phyloP scores from a whole-genome alignment of 768 basidiomycete genomes.

The Russula sp. region DNA sequence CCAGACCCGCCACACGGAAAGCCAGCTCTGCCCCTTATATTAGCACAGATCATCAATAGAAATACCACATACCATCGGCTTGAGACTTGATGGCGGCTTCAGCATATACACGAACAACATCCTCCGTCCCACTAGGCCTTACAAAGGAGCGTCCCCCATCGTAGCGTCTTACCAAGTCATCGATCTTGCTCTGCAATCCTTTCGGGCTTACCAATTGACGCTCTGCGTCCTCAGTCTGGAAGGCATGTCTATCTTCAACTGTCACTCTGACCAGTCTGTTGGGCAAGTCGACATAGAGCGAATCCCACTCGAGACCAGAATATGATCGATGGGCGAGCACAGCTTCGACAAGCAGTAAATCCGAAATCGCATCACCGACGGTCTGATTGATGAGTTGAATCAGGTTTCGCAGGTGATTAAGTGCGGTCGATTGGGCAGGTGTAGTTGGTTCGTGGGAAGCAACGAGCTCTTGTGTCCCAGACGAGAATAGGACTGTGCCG shows the following conservation, averaged over 20 bases:
- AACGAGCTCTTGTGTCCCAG: slow-evolving; percentile 61
- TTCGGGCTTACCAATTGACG: slow-evolving; percentile 76
- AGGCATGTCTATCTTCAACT: slow-evolving; percentile 75
- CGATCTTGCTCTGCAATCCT: slow-evolving; percentile 78
- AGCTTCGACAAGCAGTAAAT: slow-evolving; percentile 91
- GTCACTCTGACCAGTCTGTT: slow-evolving; percentile 93
- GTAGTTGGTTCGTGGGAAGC: slow-evolving; percentile 66
- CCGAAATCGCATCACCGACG: slow-evolving; percentile 94
- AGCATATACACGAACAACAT: slow-evolving; percentile 96
- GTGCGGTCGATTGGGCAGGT: slow-evolving; percentile 76
- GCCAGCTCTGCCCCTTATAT: slow-evolving; percentile 62
- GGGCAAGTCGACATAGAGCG: slow-evolving; percentile 87
- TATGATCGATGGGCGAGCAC: slow-evolving; percentile 89
- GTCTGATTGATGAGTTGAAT: slow-evolving; percentile 93
- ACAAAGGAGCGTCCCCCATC: slow-evolving; percentile 91
- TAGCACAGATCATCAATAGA: slow-evolving; percentile 6
- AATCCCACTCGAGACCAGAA: slow-evolving; percentile 84
- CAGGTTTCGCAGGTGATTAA: slow-evolving; percentile 73
- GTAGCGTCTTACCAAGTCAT: slow-evolving; percentile 73
- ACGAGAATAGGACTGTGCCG: slow-evolving; percentile 94
- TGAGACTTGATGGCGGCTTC: slow-evolving; percentile 74
- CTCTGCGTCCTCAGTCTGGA: slow-evolving; percentile 93
- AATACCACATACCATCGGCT: slow-evolving; percentile 69
- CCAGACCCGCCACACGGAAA: slow-evolving; percentile 77
- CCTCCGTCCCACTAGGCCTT: slow-evolving; percentile 95